phyloP scores from a whole-genome alignment of 371 early-diverging fungal genomes.

The Lichtheimia hyalospora region DNA sequence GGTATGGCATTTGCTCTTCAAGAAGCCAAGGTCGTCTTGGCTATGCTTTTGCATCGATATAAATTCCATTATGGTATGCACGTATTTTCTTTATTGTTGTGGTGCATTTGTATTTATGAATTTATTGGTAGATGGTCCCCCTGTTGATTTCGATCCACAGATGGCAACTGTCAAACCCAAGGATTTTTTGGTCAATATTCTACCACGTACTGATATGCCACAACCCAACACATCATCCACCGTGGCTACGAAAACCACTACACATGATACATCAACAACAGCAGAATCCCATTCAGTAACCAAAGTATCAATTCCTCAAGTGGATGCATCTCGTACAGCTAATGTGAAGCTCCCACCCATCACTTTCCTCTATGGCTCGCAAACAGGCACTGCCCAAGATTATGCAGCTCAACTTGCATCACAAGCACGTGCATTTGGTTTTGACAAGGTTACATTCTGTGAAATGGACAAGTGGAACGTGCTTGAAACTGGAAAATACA shows the following conservation, averaged over 20 bases:
- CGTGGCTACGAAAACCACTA: not conserved
- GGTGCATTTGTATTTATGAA: not conserved
- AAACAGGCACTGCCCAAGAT: slow-evolving; percentile 95
- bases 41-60: slow-evolving; percentile 43
- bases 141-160: slow-evolving; percentile 27
- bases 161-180: slow-evolving; percentile 40
- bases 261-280: not conserved
- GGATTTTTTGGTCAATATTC: slow-evolving; percentile 31
- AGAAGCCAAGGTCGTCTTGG: slow-evolving; percentile 59
- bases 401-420: slow-evolving; percentile 59
- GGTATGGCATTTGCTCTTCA: slow-evolving; percentile 57
- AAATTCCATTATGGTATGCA: slow-evolving; percentile 36
- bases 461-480: slow-evolving; percentile 52
- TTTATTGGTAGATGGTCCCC: slow-evolving; percentile 32
- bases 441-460: slow-evolving; percentile 22
- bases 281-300: not conserved
- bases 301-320: not conserved
- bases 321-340: not conserved
- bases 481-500: slow-evolving; percentile 29
- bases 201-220: slow-evolving; percentile 41
- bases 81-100: not conserved
- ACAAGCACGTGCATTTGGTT: slow-evolving; percentile 50
- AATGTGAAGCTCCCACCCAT: slow-evolving; percentile 22
- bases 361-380: slow-evolving; percentile 86
- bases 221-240: slow-evolving; percentile 15